These are phyloP conservation scores for Tinospora cordifolia DNA, from an alignment of 164 flowering plant genomes.

Conservation along the genomic window DNA sequence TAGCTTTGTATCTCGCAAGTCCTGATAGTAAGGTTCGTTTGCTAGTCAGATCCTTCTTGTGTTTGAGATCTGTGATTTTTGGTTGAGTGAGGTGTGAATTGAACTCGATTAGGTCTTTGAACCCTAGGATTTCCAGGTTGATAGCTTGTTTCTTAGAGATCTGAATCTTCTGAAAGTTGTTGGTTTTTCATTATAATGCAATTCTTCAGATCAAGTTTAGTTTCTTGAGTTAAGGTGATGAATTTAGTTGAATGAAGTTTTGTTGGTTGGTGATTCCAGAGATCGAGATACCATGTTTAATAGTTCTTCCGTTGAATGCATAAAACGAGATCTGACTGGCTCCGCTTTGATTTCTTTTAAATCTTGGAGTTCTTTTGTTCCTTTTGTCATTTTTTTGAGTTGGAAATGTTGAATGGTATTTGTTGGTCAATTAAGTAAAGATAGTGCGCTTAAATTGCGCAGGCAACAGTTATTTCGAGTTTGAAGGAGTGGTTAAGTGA, in stretches of 20 bases:
- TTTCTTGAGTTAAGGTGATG: not conserved
- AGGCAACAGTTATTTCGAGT: conserved; percentile 66
- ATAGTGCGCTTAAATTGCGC: conserved; percentile 14
- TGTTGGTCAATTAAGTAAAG: not conserved
- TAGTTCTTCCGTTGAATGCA: not conserved
- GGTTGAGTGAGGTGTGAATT: not conserved
- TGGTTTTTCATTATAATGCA: not conserved
- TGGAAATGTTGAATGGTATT: not conserved
- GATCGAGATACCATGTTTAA: not conserved
- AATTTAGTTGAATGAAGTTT: not conserved
- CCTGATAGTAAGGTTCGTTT: conserved; percentile 62
- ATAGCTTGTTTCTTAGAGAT: not conserved
- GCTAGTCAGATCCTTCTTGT: not conserved
- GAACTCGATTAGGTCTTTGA: not conserved
- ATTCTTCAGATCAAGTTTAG: not conserved
- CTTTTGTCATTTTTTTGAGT: not conserved
- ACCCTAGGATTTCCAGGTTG: not conserved
- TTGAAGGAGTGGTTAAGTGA: conserved; percentile 79
- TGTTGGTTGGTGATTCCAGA: not conserved
- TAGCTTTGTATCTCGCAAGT: conserved; percentile 68
- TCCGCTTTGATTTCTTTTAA: too few relatives aligned
- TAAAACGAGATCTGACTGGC: not conserved
- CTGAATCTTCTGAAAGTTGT: conserved; percentile 1
- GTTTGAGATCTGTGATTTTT: conserved; percentile 9
- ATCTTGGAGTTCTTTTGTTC: not conserved